Evolutionary conservation across 2,329 filamentous ascomycete genomes (phyloP), one percentile per base, ranked within the genome.

Genomic region (Aschersonia sp.): DNA sequence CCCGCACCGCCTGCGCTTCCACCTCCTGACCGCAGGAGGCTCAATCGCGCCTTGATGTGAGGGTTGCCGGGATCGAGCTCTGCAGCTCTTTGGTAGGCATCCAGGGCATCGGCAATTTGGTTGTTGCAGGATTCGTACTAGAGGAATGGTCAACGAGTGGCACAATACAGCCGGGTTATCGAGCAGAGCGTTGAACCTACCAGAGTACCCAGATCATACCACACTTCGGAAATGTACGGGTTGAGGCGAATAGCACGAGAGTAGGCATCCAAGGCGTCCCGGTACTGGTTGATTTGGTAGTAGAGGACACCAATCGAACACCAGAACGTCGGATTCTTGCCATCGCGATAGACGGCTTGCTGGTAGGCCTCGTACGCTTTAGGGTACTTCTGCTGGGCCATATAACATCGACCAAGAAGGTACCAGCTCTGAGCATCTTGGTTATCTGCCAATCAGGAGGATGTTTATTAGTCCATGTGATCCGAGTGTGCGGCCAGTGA

Each of bases 251-350:
- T 98, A 44, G 92, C 92, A 51, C 92, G 85, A 52, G 89, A 96
- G 67, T 97, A 98, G 40, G 92, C 92, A 69, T 98, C 92, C 47
- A 98, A 77, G 4, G 92, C 92, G 71, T 98, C 92, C 50, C 92
- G 83, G 68, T 98, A 98, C 69, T 98, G 92, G 67, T 97, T 98
- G 71, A 98, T 98, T 68, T 97, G 92, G 69, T 97, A 98, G 66
- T 98, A 98, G 50, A 98, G 76, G 12, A 98, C 92, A 63, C 92
- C 92, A 61, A 98, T 98, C 8, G 90, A 97, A 71, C 92, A 97
- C 92, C 92, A 98, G 71, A 97, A 98, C 2, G 92, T 97, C 14
- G 92, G 92, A 63, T 97, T 97, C 56, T 92, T 84, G 35, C 92
- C 92, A 63, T 98, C 92, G 49, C 92, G 87, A 62, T 98, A 98